A percentile compares a stretch with the other conserved stretches of the same genome.
Evolutionary conservation across 1,139 yeast genomes (phyloP).

Genomic region (Kodamaea derodonti): DNA sequence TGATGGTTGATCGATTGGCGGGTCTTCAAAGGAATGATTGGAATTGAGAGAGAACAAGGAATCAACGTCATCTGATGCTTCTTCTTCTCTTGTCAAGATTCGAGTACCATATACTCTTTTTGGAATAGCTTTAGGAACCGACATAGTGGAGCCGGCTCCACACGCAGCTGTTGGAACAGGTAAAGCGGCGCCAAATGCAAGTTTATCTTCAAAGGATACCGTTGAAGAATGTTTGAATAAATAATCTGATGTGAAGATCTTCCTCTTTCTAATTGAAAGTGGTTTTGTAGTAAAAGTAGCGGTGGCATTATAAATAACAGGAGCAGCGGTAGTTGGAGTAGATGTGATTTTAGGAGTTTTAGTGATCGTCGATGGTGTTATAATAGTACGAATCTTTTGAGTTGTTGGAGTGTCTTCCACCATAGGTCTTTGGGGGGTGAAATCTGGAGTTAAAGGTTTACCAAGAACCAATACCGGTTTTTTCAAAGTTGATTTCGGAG

Average conservation of each 20-base stretch:
- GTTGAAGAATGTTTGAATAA: constrained; percentile 10
- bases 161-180: constrained; percentile 18
- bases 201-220: constrained; percentile 2
- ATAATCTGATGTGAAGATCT: constrained; percentile 13
- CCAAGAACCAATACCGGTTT: constrained; percentile 5
- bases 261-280: constrained; percentile 10
- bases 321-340: constrained; percentile 4
- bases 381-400: constrained; percentile 12
- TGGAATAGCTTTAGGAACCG: constrained; percentile 2
- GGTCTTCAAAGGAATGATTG: neutral
- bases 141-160: neutral
- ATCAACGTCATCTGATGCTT: constrained; percentile 10
- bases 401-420: constrained; percentile 17
- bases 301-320: constrained; percentile 2
- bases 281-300: constrained; percentile 4
- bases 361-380: neutral
- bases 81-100: constrained; percentile 12
- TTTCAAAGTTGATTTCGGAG: constrained; percentile 12
- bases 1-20: constrained; percentile 7
- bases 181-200: constrained; percentile 26
- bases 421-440: constrained; percentile 28
- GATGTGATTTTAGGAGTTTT: constrained; percentile 7
- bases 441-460: constrained; percentile 30
- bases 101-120: constrained; percentile 2
- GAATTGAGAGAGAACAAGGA: constrained; percentile 4